Conservation (phyloP, 257 asterid genomes). For the Vinca minor region DNA sequence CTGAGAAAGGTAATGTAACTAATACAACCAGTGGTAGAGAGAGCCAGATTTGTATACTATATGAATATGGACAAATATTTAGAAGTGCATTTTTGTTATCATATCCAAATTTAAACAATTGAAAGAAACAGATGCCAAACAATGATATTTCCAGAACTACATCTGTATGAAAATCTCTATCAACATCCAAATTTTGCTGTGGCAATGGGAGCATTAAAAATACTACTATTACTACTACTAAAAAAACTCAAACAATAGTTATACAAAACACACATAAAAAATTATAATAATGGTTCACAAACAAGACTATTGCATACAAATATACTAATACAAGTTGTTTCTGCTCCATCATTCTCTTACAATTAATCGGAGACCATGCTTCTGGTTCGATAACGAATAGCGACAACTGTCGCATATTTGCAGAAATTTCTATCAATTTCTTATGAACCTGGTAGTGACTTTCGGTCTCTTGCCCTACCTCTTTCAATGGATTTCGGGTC, state of each 20-base stretch:
- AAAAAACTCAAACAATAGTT: neutral
- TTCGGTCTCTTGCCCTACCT: too few relatives aligned
- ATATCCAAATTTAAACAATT: neutral
- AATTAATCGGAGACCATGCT: too few relatives aligned
- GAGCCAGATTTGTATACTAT: constrained; percentile 8
- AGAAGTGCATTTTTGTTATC: neutral
- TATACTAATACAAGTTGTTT: too few relatives aligned
- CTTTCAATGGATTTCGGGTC: too few relatives aligned
- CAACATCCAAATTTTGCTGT: neutral
- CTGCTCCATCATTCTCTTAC: neutral
- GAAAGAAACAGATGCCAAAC: constrained; percentile 13
- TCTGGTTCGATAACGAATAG: too few relatives aligned
- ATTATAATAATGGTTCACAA: neutral
- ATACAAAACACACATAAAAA: neutral
- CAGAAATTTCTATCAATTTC: too few relatives aligned
- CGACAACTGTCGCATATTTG: too few relatives aligned
- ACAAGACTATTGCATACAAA: neutral
- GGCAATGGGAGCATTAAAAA: too few relatives aligned
- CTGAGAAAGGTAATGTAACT: neutral
- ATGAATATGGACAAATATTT: neutral
- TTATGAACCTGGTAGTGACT: too few relatives aligned
- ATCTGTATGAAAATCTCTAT: constrained; percentile 1
- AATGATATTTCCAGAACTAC: neutral
- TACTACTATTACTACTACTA: too few relatives aligned
- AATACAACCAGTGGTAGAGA: constrained; percentile 8